Conservation (phyloP, 2,329 filamentous ascomycete species). For the Pseudogymnoascus sp. region DNA sequence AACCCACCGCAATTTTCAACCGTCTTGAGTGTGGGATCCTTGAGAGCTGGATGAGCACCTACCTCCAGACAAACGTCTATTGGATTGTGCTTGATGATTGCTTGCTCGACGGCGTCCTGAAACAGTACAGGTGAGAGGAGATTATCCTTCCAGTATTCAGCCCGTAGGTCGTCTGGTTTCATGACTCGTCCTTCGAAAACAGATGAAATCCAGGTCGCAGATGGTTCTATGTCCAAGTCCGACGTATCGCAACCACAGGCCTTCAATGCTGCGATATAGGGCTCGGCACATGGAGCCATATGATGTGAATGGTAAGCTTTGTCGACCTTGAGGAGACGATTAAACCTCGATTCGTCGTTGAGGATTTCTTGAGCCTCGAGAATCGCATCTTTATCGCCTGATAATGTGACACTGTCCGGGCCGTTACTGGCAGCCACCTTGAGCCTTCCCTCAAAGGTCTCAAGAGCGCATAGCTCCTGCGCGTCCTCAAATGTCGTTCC, state of each 20-base stretch:
- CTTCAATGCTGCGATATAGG: conserved; percentile 17
- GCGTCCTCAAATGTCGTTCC: conserved; percentile 23
- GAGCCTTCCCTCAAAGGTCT: conserved; percentile 8
- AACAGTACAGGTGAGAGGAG: conserved; percentile 38
- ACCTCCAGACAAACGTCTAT: background rate
- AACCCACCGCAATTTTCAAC: background rate
- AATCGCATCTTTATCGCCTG: conserved; percentile 16
- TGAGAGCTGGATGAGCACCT: conserved; percentile 32
- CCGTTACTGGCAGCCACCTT: conserved; percentile 30
- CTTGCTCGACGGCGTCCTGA: conserved; percentile 12
- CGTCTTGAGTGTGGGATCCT: conserved; percentile 28
- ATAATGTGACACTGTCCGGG: conserved; percentile 22
- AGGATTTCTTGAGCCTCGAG: conserved; percentile 14
- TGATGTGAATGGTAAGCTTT: conserved; percentile 28
- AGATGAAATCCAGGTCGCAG: conserved; percentile 20
- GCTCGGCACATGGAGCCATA: conserved; percentile 26
- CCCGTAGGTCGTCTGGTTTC: background rate
- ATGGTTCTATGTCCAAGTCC: conserved; percentile 11
- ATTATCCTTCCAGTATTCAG: conserved; percentile 39
- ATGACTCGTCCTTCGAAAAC: conserved; percentile 14
- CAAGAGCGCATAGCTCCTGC: no score
- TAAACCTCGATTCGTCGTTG: conserved; percentile 15
- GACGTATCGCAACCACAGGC: background rate
- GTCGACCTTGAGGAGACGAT: conserved; percentile 18
- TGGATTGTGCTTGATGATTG: conserved; percentile 12